These are phyloP conservation scores for Eutrema salsugineum DNA, from an alignment of 441 rosid genomes.

Conservation along the genomic window DNA sequence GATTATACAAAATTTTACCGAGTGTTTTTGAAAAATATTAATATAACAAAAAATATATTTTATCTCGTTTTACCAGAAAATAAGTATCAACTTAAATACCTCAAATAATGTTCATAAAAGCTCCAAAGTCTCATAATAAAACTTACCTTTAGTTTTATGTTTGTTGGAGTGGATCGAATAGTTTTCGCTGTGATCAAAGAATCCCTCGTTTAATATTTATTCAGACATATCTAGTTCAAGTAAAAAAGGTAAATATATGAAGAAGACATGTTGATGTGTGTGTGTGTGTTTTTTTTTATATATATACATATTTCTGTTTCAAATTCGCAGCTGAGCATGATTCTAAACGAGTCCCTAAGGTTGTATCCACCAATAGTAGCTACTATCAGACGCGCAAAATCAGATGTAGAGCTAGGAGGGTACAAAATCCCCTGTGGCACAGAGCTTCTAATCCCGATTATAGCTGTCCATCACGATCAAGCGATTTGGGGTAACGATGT, in stretches of 20 bases:
- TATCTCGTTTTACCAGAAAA: too few relatives aligned
- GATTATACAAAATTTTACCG: too few relatives aligned
- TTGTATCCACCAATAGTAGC: slow-evolving; percentile 89
- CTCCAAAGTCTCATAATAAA: too few relatives aligned
- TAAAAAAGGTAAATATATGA: not conserved
- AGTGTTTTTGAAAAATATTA: too few relatives aligned
- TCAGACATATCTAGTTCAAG: not conserved
- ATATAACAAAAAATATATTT: too few relatives aligned
- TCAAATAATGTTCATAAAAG: not conserved
- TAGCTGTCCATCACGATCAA: slow-evolving; percentile 94
- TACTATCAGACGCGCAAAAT: slow-evolving; percentile 74
- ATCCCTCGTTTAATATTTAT: too few relatives aligned
- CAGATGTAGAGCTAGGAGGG: slow-evolving; percentile 68
- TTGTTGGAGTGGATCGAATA: not conserved
- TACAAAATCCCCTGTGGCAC: slow-evolving; percentile 85
- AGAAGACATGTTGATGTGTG: not conserved
- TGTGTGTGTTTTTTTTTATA: not conserved
- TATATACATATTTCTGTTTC: not conserved
- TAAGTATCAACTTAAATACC: not conserved
- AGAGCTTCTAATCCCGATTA: slow-evolving; percentile 76
- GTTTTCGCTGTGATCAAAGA: not conserved
- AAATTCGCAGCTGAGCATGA: slow-evolving; percentile 71
- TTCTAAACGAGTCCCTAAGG: slow-evolving; percentile 75
- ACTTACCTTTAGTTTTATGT: not conserved
- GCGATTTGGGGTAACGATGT: slow-evolving; percentile 84